These are phyloP conservation scores for Toxicodendron radicans DNA, from an alignment of 345 rosid species.

Conservation along the genomic window DNA sequence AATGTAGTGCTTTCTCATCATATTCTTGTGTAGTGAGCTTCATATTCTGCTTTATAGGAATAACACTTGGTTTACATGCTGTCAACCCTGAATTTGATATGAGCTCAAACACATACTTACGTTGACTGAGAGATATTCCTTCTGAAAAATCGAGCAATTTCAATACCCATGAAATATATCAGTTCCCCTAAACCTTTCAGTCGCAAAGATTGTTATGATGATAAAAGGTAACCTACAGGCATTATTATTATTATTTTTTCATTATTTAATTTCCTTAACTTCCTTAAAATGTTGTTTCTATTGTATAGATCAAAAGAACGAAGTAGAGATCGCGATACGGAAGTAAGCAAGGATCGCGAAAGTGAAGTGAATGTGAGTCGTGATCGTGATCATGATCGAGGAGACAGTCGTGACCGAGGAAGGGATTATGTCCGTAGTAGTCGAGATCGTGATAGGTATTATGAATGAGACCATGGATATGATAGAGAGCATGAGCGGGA, in stretches of 20 bases:
- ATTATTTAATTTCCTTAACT: background rate
- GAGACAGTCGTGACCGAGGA: slow-evolving; percentile 70
- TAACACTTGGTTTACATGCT: too few relatives aligned
- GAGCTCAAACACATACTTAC: too few relatives aligned
- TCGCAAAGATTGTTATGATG: slow-evolving; percentile 58
- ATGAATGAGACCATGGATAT: slow-evolving; percentile 71
- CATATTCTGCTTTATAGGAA: too few relatives aligned
- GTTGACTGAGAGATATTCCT: too few relatives aligned
- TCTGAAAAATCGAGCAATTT: too few relatives aligned
- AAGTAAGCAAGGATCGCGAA: slow-evolving; percentile 40
- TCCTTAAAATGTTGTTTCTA: background rate
- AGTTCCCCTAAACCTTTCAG: too few relatives aligned
- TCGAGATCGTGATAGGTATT: slow-evolving; percentile 75
- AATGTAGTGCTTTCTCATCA: too few relatives aligned
- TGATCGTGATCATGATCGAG: slow-evolving; percentile 68
- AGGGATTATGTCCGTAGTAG: slow-evolving; percentile 87
- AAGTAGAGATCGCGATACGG: slow-evolving; percentile 41
- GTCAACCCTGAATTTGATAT: too few relatives aligned
- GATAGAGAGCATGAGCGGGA: slow-evolving; percentile 66
- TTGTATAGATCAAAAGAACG: slow-evolving; percentile 70
- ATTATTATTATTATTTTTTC: background rate
- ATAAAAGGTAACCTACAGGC: slow-evolving; percentile 37
- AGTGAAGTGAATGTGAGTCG: slow-evolving; percentile 52
- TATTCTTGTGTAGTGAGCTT: too few relatives aligned
- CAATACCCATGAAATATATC: too few relatives aligned